phyloP scores from a whole-genome alignment of 2,329 filamentous ascomycete genomes.

The Juglanconis juglandina region DNA sequence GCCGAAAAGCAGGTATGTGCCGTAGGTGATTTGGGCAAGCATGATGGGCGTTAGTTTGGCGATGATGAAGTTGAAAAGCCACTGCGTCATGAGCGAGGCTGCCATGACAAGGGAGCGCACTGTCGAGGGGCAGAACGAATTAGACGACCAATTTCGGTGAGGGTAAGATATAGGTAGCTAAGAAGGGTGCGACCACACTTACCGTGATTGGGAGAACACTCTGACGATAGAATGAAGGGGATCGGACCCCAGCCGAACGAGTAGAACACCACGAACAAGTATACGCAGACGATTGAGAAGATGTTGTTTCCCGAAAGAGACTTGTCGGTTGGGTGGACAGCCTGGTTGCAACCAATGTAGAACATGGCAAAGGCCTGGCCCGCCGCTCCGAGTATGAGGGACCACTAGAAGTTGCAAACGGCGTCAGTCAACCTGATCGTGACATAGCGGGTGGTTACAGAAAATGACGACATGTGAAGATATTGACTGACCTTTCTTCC shows the following conservation, averaged over 20 bases:
- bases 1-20: conserved; percentile 53
- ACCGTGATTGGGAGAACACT: conserved; percentile 25
- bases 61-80: conserved; percentile 39
- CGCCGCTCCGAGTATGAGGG: conserved; percentile 41
- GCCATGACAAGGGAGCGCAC: conserved; percentile 24
- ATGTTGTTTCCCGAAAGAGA: conserved; percentile 37
- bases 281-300: conserved; percentile 41
- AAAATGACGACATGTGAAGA: conserved; percentile 32
- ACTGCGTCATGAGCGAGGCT: conserved; percentile 25
- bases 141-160: neutral
- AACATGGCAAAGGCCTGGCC: conserved; percentile 40
- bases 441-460: conserved; percentile 26
- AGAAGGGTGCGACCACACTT: neutral
- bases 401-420: conserved; percentile 43
- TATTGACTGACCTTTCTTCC: conserved; percentile 11
- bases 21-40: conserved; percentile 41
- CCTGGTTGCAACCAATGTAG: conserved; percentile 36
- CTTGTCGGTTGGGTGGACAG: conserved; percentile 26
- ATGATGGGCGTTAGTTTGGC: conserved; percentile 38
- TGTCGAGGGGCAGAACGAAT: neutral
- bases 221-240: conserved; percentile 25
- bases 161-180: too few relatives aligned
- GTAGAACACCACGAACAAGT: conserved; percentile 40
- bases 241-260: conserved; percentile 28
- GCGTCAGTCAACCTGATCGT: conserved; percentile 31